A percentile compares a stretch with the other conserved stretches of the same genome.
Conservation (phyloP, 169 alveolate species). For the Cryptosporidium xiaoi region DNA sequence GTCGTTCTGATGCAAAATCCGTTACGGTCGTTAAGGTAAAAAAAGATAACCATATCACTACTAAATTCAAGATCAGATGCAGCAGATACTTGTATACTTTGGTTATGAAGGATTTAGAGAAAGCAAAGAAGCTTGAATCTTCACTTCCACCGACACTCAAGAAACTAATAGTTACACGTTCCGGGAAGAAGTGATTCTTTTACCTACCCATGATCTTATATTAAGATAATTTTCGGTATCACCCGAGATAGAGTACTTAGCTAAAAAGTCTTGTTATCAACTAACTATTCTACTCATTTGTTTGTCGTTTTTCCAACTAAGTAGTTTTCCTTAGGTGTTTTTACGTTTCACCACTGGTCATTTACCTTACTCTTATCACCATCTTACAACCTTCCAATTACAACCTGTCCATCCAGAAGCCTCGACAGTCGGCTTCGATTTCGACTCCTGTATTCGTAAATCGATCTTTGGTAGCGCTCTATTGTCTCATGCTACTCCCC, state of each 20-base stretch:
- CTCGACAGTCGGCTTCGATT: background rate
- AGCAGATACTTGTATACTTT: conserved; percentile 92
- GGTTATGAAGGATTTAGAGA: conserved; percentile 91
- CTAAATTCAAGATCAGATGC: conserved; percentile 95
- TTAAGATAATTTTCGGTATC: too few species aligned
- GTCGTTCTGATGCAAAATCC: conserved; percentile 87
- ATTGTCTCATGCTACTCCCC: conserved; percentile 35
- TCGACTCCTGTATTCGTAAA: background rate
- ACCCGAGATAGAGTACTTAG: too few species aligned
- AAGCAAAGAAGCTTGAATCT: conserved; percentile 92
- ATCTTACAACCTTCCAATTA: too few species aligned
- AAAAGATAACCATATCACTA: conserved; percentile 83
- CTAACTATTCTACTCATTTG: background rate
- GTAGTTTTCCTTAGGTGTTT: background rate
- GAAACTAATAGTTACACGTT: conserved; percentile 59
- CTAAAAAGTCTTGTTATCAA: background rate
- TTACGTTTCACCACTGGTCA: background rate
- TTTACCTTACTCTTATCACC: too few species aligned
- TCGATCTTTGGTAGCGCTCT: background rate
- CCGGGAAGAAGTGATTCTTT: conserved; percentile 25
- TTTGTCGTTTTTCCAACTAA: background rate
- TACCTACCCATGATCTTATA: too few species aligned
- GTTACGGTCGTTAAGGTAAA: conserved; percentile 88
- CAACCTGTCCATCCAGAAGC: too few species aligned
- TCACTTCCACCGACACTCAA: conserved; percentile 87